Percentiles rank a stretch among this genome's conserved stretches.
phyloP scores from a whole-genome alignment of 768 basidiomycete genomes.

The Grammothele lineata region DNA sequence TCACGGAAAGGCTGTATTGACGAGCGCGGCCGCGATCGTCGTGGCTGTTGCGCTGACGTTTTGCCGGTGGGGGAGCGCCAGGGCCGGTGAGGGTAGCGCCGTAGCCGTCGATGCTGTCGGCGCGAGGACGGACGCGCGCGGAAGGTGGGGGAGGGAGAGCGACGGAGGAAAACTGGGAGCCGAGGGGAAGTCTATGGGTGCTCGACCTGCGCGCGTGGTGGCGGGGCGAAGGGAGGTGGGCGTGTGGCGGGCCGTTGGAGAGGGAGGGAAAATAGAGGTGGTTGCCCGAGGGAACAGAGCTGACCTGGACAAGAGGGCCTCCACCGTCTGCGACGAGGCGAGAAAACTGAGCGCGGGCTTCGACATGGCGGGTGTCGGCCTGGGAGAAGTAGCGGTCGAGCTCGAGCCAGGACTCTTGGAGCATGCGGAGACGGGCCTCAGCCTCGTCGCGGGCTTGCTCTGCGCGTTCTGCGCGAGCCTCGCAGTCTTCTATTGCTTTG shows the following conservation, averaged over 20 bases:
- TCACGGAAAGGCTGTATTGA: slow-evolving; percentile 25
- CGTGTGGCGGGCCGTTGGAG: slow-evolving; percentile 3
- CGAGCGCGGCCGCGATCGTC: slow-evolving; percentile 22
- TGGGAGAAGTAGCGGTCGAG: slow-evolving; percentile 44
- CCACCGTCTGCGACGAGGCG: slow-evolving; percentile 42
- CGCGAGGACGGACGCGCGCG: slow-evolving; percentile 39
- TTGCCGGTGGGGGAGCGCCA: slow-evolving; percentile 43
- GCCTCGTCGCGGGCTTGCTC: slow-evolving; percentile 55
- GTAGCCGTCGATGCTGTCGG: slow-evolving; percentile 36
- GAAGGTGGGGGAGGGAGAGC: slow-evolving; percentile 39
- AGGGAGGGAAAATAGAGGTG: slow-evolving; percentile 9
- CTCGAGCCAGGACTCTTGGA: slow-evolving; percentile 45
- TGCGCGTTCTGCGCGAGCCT: slow-evolving; percentile 45
- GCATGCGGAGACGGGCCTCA: slow-evolving; percentile 39
- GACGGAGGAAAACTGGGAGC: slow-evolving; percentile 29
- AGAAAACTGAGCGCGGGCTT: slow-evolving; percentile 45
- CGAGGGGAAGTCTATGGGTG: slow-evolving; percentile 20
- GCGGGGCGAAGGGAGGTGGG: no score
- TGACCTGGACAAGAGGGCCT: slow-evolving; percentile 37
- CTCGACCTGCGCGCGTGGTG: no score
- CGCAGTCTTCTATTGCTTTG: slow-evolving; percentile 37
- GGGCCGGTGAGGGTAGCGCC: slow-evolving; percentile 24
- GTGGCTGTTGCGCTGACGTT: slow-evolving; percentile 38
- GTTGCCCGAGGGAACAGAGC: slow-evolving; percentile 13
- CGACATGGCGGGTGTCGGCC: slow-evolving; percentile 42